Percentiles rank a stretch among this genome's conserved stretches.
Conservation (phyloP, 768 basidiomycete genomes). For the Leccinum arenicola region DNA sequence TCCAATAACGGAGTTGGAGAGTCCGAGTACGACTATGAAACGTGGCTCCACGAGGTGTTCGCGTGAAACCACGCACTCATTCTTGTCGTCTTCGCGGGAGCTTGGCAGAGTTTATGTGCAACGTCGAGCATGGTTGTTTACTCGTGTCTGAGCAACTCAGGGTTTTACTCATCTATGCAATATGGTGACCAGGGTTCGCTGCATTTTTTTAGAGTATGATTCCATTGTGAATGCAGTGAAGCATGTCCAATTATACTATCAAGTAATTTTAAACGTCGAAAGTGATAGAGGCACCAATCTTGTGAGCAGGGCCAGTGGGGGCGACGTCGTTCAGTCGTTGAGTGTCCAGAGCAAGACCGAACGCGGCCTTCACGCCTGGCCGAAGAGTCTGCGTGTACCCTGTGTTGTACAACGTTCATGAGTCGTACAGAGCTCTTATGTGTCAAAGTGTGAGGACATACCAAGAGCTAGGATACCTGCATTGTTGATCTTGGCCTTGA, state of each 20-base stretch:
- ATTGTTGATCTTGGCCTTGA: constrained; percentile 99
- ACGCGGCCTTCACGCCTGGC: constrained; percentile 88
- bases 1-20: constrained; percentile 53
- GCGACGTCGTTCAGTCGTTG: constrained; percentile 79
- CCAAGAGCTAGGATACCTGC: constrained; percentile 84
- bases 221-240: constrained; percentile 14
- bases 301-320: constrained; percentile 70
- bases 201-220: constrained; percentile 1
- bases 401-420: constrained; percentile 25
- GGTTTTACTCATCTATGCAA: not conserved
- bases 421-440: constrained; percentile 3
- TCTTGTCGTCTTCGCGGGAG: not conserved
- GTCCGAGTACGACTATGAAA: constrained; percentile 75
- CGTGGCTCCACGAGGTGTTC: constrained; percentile 80
- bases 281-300: constrained; percentile 73
- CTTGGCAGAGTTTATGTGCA: not conserved
- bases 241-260: constrained; percentile 21
- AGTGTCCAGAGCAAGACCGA: constrained; percentile 95
- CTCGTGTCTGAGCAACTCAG: not conserved
- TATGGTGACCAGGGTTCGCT: not conserved
- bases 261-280: constrained; percentile 60
- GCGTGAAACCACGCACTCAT: constrained; percentile 35
- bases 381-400: constrained; percentile 93
- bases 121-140: not conserved
- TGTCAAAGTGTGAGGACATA: constrained; percentile 30